Evolutionary conservation across 1,139 yeast genomes (phyloP).

Genomic region (Starmera stellimalicola): DNA sequence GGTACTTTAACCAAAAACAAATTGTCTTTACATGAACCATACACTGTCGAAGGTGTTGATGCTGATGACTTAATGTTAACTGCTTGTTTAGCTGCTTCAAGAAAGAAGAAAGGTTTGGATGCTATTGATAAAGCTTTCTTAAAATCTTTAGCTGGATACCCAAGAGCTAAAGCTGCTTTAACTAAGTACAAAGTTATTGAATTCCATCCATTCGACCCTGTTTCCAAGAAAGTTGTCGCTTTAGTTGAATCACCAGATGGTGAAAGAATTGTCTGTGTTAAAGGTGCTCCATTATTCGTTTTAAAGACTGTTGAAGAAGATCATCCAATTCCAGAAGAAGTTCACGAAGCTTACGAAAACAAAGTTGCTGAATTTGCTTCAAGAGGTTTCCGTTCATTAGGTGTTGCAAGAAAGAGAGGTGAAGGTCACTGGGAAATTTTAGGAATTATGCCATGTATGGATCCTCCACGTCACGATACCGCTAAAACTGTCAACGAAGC

Average conservation of each 20-base stretch:
- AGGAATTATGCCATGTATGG: slow-evolving; percentile 98
- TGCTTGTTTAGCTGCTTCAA: slow-evolving; percentile 96
- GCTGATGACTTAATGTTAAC: slow-evolving; percentile 96
- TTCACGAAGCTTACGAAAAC: slow-evolving; percentile 91
- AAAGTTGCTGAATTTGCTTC: slow-evolving; percentile 96
- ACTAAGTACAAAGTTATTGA: slow-evolving; percentile 92
- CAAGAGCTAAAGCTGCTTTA: slow-evolving; percentile 92
- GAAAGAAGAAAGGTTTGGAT: slow-evolving; percentile 98
- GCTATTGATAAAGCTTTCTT: slow-evolving; percentile 97
- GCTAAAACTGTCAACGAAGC: slow-evolving; percentile 94
- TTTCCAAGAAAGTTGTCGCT: slow-evolving; percentile 93
- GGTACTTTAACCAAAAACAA: slow-evolving; percentile 99
- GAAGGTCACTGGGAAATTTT: slow-evolving; percentile 98
- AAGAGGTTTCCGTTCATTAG: slow-evolving; percentile 97
- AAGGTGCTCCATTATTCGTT: slow-evolving; percentile 96
- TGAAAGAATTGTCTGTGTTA: slow-evolving; percentile 91
- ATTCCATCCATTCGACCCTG: slow-evolving; percentile 97
- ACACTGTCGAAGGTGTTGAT: slow-evolving; percentile 98
- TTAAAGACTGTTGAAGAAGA: slow-evolving; percentile 94
- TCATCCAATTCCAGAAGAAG: slow-evolving; percentile 93
- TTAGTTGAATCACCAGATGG: slow-evolving; percentile 94
- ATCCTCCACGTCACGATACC: slow-evolving; percentile 98
- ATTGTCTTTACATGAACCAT: slow-evolving; percentile 93
- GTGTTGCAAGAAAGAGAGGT: slow-evolving; percentile 99
- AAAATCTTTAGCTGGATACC: slow-evolving; percentile 77